These are phyloP conservation scores for Colletotrichum melonis DNA, from an alignment of 2,329 filamentous ascomycete species.

Conservation along the genomic window DNA sequence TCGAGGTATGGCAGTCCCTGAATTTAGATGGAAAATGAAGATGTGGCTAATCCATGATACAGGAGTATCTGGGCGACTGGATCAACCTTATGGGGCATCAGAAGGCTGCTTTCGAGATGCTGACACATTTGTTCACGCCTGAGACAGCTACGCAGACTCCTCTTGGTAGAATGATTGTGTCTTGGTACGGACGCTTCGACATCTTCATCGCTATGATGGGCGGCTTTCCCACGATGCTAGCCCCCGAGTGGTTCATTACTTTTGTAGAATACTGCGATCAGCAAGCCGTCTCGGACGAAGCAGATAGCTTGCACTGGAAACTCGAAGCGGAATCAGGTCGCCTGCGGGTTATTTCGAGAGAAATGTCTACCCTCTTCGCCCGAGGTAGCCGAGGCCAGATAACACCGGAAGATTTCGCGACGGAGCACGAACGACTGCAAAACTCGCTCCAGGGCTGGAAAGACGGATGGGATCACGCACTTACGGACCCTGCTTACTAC, in stretches of 20 bases:
- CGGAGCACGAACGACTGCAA: conserved; percentile 68
- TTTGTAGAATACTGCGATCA: conserved; percentile 72
- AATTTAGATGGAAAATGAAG: conserved; percentile 14
- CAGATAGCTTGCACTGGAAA: conserved; percentile 64
- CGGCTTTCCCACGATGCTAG: conserved; percentile 78
- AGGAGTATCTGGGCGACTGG: conserved; percentile 98
- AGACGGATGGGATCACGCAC: conserved; percentile 67
- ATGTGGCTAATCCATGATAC: conserved; percentile 31
- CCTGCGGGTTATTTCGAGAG: conserved; percentile 79
- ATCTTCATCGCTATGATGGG: conserved; percentile 86
- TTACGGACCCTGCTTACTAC: conserved; percentile 71
- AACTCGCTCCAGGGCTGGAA: conserved; percentile 62
- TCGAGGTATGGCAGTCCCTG: conserved; percentile 75
- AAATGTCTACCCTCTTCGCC: conserved; percentile 83
- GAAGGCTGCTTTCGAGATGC: conserved; percentile 85
- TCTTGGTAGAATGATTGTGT: conserved; percentile 77
- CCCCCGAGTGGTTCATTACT: conserved; percentile 81
- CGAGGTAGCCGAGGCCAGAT: conserved; percentile 74
- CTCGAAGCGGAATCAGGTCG: conserved; percentile 75
- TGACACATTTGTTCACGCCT: conserved; percentile 82
- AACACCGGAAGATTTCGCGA: conserved; percentile 70
- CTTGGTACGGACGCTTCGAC: conserved; percentile 94
- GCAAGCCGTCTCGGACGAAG: conserved; percentile 69
- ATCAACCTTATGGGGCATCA: conserved; percentile 93
- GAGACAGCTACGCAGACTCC: conserved; percentile 78